Percentiles rank a stretch among this genome's conserved stretches.
Evolutionary conservation across 768 basidiomycete genomes (phyloP).

Genomic region (Leccinum rimulosum): DNA sequence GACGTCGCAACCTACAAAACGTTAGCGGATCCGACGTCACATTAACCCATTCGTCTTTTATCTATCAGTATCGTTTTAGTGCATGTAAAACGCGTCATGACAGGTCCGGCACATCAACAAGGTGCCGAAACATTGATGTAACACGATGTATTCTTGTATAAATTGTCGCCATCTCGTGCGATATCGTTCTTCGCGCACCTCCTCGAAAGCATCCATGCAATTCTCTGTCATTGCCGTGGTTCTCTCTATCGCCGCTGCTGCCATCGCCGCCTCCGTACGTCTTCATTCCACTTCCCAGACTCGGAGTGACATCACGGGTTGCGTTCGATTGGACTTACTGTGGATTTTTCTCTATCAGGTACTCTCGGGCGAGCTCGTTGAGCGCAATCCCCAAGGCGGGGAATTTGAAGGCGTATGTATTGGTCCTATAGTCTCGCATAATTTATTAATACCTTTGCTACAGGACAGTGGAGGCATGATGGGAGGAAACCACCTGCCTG

Average conservation of each 20-base stretch:
- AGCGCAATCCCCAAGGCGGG: not conserved
- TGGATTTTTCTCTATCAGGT: not conserved
- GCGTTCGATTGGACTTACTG: not conserved
- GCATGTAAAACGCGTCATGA: not conserved
- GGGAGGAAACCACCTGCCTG: not conserved
- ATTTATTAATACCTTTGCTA: not conserved
- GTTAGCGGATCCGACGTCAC: conserved; percentile 22
- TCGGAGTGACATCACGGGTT: not conserved
- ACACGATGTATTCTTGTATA: not conserved
- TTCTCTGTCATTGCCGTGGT: not conserved
- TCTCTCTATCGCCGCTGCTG: not conserved
- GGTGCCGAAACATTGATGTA: not conserved
- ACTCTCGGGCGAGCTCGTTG: not conserved
- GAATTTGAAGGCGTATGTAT: not conserved
- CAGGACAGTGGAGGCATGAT: not conserved
- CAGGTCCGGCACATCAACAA: not conserved
- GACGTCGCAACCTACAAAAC: conserved; percentile 8
- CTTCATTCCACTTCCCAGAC: not conserved
- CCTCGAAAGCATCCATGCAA: not conserved
- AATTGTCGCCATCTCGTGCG: not conserved
- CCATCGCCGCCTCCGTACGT: conserved; percentile 1
- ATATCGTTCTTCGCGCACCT: not conserved
- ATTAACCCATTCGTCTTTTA: not conserved
- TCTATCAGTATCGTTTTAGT: not conserved
- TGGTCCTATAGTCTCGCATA: not conserved